Conservation (phyloP, 2,329 filamentous ascomycete genomes). For the Penicillium sp. region DNA sequence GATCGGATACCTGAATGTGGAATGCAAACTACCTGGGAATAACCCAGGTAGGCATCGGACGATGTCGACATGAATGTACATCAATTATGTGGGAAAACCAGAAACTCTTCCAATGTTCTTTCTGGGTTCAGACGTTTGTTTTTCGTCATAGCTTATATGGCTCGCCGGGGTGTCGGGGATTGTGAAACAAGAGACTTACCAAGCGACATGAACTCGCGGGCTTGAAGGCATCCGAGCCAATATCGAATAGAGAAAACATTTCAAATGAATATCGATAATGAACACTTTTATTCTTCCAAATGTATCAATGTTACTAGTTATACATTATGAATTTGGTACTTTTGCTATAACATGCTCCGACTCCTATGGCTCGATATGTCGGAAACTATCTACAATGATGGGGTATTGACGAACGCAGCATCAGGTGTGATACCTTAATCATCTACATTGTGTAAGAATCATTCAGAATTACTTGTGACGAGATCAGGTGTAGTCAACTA, state of each 20-base stretch:
- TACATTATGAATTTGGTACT: neutral
- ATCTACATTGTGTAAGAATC: neutral
- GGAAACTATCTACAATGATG: neutral
- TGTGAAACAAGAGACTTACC: neutral
- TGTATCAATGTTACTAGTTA: neutral
- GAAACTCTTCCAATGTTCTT: constrained; percentile 3
- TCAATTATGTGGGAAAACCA: constrained; percentile 7
- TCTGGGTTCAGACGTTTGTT: constrained; percentile 4
- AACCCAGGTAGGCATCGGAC: constrained; percentile 4
- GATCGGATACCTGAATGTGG: neutral
- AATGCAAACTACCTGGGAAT: neutral
- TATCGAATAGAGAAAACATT: neutral
- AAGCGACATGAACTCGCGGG: neutral
- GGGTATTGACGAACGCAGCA: neutral
- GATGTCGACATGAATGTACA: constrained; percentile 16
- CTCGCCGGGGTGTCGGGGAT: neutral
- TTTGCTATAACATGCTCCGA: neutral
- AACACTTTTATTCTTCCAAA: neutral
- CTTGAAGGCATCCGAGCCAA: neutral
- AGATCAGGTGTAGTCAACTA: constrained; percentile 1
- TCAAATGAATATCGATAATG: neutral
- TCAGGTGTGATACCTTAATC: neutral
- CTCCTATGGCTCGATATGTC: neutral
- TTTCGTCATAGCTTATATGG: constrained; percentile 8
- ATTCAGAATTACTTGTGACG: neutral